Evolutionary conservation across 257 asterid species (phyloP).

Genomic region (Voacanga thouarsii): DNA sequence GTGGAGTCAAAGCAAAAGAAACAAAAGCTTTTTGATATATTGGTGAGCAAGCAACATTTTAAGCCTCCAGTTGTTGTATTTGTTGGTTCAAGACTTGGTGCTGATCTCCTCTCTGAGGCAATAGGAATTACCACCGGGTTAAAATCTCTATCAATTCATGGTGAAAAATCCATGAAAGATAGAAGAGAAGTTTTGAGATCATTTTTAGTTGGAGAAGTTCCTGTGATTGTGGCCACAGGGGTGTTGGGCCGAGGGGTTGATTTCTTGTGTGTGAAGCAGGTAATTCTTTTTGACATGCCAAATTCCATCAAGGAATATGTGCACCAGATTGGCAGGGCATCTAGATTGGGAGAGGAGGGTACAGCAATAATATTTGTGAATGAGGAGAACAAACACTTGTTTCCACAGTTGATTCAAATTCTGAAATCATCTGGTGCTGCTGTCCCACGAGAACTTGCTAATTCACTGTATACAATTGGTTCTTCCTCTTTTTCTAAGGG

Average conservation of each 20-base stretch:
- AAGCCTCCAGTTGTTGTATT: slow-evolving; percentile 89
- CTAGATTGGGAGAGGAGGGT: slow-evolving; percentile 88
- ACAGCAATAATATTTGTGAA: slow-evolving; percentile 65
- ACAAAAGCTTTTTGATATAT: slow-evolving; percentile 83
- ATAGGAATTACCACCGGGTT: slow-evolving; percentile 58
- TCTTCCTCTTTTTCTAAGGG: slow-evolving; percentile 38
- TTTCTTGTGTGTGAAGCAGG: slow-evolving; percentile 72
- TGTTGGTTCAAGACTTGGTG: slow-evolving; percentile 86
- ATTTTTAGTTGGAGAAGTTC: slow-evolving; percentile 74
- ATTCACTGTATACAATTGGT: slow-evolving; percentile 37
- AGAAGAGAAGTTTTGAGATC: slow-evolving; percentile 69
- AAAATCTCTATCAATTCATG: slow-evolving; percentile 74
- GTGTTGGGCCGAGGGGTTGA: slow-evolving; percentile 86
- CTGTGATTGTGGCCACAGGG: slow-evolving; percentile 83
- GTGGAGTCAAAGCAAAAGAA: slow-evolving; percentile 85
- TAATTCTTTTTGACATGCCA: slow-evolving; percentile 88
- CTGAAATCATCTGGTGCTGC: slow-evolving; percentile 72
- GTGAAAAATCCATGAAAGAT: slow-evolving; percentile 90
- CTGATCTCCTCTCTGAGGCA: slow-evolving; percentile 85
- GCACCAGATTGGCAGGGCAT: slow-evolving; percentile 94
- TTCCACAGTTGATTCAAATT: slow-evolving; percentile 57
- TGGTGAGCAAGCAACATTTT: slow-evolving; percentile 78
- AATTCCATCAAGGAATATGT: slow-evolving; percentile 83
- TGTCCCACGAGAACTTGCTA: slow-evolving; percentile 74
- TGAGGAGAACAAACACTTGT: slow-evolving; percentile 75